Conservation (phyloP, 768 basidiomycete species). For the Lactarius hatsudake region DNA sequence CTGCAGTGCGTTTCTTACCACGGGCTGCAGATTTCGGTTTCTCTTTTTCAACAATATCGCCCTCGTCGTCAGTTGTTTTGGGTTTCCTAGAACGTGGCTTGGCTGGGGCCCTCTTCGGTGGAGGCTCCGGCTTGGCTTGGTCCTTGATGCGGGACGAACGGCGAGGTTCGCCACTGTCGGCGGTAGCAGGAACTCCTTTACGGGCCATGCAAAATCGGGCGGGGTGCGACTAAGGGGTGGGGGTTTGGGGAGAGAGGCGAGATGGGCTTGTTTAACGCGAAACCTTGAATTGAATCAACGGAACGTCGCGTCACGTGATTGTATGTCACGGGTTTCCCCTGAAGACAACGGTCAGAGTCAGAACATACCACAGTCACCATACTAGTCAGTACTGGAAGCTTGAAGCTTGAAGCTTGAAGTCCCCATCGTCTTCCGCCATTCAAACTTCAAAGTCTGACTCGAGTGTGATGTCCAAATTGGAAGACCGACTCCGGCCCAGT, state of each 20-base stretch:
- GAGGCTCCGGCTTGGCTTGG: constrained; percentile 52
- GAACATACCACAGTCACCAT: no score
- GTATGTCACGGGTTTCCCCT: background rate
- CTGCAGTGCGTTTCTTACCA: constrained; percentile 55
- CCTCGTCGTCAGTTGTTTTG: constrained; percentile 38
- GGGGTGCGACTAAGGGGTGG: constrained; percentile 25
- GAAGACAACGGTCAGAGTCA: no score
- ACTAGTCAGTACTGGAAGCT: no score
- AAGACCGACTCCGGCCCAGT: background rate
- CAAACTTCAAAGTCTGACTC: background rate
- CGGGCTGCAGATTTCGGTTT: constrained; percentile 45
- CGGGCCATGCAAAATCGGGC: constrained; percentile 53
- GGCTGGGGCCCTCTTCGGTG: constrained; percentile 56
- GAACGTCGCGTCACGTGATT: constrained; percentile 11
- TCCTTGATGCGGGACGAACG: constrained; percentile 77
- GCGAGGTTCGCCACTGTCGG: constrained; percentile 52
- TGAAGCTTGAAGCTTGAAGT: no score
- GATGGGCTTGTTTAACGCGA: constrained; percentile 27
- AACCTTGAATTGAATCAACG: constrained; percentile 28
- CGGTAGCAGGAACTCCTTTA: constrained; percentile 54
- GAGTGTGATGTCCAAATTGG: background rate
- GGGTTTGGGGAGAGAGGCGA: constrained; percentile 27
- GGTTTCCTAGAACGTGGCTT: constrained; percentile 57
- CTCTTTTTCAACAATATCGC: constrained; percentile 33
- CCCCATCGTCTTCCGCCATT: background rate